Conservation (phyloP, 179 eudicot genomes). For the Carnegiea gigantea region DNA sequence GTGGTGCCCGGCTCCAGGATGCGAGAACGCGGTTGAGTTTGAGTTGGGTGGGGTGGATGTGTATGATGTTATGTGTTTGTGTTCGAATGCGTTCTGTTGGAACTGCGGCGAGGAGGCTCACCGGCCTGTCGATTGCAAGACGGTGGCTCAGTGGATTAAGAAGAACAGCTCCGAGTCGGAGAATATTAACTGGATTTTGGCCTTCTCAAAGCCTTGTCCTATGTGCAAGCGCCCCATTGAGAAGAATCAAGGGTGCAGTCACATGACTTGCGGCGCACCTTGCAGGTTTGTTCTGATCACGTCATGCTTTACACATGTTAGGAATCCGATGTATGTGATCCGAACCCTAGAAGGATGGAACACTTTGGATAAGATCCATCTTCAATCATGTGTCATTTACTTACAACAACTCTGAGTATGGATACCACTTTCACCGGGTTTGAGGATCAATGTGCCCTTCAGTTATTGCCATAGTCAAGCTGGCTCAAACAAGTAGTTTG, state of each 20-base stretch:
- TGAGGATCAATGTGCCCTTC: background rate
- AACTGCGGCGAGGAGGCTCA: slow-evolving; percentile 29
- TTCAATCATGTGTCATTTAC: no score
- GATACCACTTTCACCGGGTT: no score
- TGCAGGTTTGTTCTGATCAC: slow-evolving; percentile 30
- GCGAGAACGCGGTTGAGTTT: slow-evolving; percentile 56
- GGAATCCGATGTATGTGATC: no score
- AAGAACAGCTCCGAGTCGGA: slow-evolving; percentile 23
- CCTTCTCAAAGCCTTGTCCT: slow-evolving; percentile 63
- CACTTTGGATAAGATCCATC: no score
- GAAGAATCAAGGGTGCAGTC: slow-evolving; percentile 67
- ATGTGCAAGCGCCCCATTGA: slow-evolving; percentile 66
- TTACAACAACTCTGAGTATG: no score
- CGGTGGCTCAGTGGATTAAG: slow-evolving; percentile 16
- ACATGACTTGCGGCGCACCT: slow-evolving; percentile 53
- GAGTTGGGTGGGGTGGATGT: slow-evolving; percentile 25
- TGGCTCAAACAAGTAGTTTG: background rate
- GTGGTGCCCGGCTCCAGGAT: slow-evolving; percentile 81
- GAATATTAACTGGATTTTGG: slow-evolving; percentile 37
- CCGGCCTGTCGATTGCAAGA: slow-evolving; percentile 24
- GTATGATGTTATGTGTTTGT: slow-evolving; percentile 53
- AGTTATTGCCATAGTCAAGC: background rate
- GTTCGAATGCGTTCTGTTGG: slow-evolving; percentile 64
- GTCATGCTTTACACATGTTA: no score
- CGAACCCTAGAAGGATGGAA: no score